Percentiles rank a stretch among this genome's conserved stretches.
Evolutionary conservation across 495 filamentous ascomycete genomes (phyloP).

Genomic region (Physcia stellaris): DNA sequence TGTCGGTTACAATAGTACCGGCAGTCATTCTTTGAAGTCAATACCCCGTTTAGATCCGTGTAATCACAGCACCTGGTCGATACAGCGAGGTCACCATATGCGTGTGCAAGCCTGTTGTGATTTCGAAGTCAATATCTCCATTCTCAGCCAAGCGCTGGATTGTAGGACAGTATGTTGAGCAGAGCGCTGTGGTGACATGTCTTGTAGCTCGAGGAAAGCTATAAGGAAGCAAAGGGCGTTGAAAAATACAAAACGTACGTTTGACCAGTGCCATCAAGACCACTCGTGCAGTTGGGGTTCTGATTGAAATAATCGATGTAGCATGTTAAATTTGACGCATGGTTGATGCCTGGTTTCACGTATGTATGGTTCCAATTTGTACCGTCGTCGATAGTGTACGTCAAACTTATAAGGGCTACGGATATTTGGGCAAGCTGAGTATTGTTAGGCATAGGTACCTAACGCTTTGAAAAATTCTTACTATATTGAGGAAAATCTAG

Average conservation of each 20-base stretch:
- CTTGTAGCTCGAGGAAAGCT: too few relatives aligned
- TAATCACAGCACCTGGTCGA: neutral
- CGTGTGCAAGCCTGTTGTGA: too few relatives aligned
- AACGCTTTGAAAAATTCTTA: neutral
- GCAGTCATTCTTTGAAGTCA: neutral
- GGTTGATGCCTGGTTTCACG: neutral
- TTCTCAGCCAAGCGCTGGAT: too few relatives aligned
- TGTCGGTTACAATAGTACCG: neutral
- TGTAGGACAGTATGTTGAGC: too few relatives aligned
- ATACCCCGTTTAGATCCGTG: neutral
- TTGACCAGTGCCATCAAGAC: too few relatives aligned
- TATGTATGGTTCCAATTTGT: neutral
- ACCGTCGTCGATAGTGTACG: neutral
- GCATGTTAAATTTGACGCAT: too few relatives aligned
- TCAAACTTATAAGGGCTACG: neutral
- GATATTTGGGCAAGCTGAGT: neutral
- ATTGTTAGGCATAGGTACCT: neutral
- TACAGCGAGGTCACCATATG: neutral
- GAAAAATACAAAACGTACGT: too few relatives aligned
- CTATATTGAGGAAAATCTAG: neutral
- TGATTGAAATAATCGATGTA: too few relatives aligned
- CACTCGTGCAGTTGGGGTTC: too few relatives aligned
- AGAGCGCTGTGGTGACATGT: too few relatives aligned
- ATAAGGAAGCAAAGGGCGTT: too few relatives aligned
- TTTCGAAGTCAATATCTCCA: too few relatives aligned